phyloP scores from a whole-genome alignment of 768 basidiomycete species.

The Suillus brevipes region DNA sequence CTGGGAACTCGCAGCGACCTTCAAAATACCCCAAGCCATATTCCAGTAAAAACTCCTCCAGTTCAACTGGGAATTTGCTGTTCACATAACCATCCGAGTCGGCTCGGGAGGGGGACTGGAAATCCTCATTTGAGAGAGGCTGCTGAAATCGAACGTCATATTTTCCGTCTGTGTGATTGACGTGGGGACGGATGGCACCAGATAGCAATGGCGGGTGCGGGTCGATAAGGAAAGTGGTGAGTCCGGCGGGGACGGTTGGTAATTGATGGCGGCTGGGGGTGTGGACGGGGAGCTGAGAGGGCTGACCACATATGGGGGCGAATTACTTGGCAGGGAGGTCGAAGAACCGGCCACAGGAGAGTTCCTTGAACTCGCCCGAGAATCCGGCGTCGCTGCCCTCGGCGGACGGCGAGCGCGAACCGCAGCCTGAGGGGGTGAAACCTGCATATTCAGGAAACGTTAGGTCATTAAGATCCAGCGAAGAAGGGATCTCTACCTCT shows the following conservation, averaged over 20 bases:
- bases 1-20: background rate
- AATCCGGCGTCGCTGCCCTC: background rate
- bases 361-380: background rate
- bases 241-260: background rate
- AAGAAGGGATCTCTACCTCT: background rate
- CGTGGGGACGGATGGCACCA: no score
- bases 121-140: background rate
- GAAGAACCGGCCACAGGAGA: slow-evolving; percentile 6
- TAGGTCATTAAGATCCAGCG: slow-evolving; percentile 4
- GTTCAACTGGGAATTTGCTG: background rate
- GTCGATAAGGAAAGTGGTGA: background rate
- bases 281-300: background rate
- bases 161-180: no score
- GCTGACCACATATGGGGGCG: background rate
- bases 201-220: no score
- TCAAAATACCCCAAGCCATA: background rate
- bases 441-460: background rate
- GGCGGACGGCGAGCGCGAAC: background rate
- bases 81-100: background rate
- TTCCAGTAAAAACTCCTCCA: background rate
- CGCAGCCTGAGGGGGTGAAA: background rate
- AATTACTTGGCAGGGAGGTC: background rate
- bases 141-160: no score
- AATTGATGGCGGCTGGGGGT: background rate
- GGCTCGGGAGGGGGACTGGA: background rate